These are phyloP conservation scores for Neurospora tetrasperma DNA, from an alignment of 495 filamentous ascomycete genomes.

Conservation along the genomic window DNA sequence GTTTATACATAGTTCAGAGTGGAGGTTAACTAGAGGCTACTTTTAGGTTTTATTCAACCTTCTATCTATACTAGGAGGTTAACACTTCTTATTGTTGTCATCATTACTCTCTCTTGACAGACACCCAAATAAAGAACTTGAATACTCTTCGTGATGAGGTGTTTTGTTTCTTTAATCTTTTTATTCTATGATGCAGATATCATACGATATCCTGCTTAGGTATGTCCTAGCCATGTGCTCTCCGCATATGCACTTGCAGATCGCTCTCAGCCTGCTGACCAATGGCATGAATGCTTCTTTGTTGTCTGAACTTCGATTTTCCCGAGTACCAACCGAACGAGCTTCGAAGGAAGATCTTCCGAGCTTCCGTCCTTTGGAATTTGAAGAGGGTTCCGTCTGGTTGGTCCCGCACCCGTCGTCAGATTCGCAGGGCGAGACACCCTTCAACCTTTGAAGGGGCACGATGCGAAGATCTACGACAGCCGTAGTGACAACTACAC, in stretches of 20 bases:
- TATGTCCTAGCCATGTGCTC: not conserved
- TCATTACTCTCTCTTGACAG: not conserved
- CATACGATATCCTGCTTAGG: not conserved
- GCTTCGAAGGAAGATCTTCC: not conserved
- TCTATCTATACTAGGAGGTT: not conserved
- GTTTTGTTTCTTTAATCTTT: no score
- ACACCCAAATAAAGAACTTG: not conserved
- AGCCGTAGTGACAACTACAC: not conserved
- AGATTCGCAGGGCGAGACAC: not conserved
- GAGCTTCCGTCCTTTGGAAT: not conserved
- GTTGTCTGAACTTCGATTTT: not conserved
- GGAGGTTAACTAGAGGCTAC: no score
- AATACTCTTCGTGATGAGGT: no score
- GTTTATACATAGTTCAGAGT: not conserved
- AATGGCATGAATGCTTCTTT: not conserved
- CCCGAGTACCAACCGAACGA: not conserved
- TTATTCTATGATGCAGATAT: not conserved
- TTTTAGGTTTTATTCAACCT: not conserved
- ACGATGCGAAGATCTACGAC: not conserved
- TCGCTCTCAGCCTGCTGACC: not conserved
- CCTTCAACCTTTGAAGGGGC: not conserved
- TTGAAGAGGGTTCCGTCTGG: not conserved
- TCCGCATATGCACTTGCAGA: not conserved
- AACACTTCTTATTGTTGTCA: not conserved
- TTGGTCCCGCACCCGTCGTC: not conserved